A percentile compares a stretch with the other conserved stretches of the same genome.
These are phyloP conservation scores for Kentomonas sorsogonicus DNA, from an alignment of 208 protist species.

Conservation along the genomic window DNA sequence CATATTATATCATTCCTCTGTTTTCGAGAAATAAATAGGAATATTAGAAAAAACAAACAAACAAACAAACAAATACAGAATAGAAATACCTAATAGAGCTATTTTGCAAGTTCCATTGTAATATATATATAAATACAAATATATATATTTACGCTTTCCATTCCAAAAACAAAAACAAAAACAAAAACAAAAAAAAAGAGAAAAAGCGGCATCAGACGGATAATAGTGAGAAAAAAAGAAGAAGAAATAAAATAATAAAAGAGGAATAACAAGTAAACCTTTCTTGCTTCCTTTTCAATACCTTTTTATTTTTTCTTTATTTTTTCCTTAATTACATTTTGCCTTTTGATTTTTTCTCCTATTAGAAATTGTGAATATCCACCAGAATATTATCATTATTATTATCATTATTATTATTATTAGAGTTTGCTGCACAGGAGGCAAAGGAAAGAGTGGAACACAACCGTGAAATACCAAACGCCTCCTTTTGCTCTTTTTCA, in stretches of 20 bases:
- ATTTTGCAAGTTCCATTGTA: not conserved
- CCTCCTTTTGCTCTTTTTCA: too few species aligned
- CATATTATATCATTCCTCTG: not conserved
- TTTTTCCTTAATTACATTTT: too few species aligned
- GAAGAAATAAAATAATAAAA: too few species aligned
- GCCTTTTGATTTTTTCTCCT: too few species aligned
- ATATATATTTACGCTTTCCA: constrained; percentile 1
- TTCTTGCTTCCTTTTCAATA: constrained; percentile 1
- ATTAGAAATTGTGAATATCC: too few species aligned
- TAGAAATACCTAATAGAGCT: not conserved
- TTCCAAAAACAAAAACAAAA: not conserved
- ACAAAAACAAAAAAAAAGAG: constrained; percentile 5
- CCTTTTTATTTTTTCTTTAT: constrained; percentile 1
- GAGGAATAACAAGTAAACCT: not conserved
- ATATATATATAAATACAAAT: constrained; percentile 10
- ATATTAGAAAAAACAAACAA: not conserved
- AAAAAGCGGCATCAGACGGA: not conserved
- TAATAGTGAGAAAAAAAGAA: not conserved
- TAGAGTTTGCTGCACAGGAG: too few species aligned
- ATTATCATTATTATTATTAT: too few species aligned
- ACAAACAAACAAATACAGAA: constrained; percentile 7
- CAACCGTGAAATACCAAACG: too few species aligned
- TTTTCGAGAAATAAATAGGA: not conserved
- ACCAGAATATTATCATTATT: too few species aligned
- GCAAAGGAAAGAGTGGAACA: too few species aligned